Evolutionary conservation across 1,139 yeast species (phyloP), one percentile per base, ranked within the genome.

Genomic region (Yamadazyma kanchanaburiensis): DNA sequence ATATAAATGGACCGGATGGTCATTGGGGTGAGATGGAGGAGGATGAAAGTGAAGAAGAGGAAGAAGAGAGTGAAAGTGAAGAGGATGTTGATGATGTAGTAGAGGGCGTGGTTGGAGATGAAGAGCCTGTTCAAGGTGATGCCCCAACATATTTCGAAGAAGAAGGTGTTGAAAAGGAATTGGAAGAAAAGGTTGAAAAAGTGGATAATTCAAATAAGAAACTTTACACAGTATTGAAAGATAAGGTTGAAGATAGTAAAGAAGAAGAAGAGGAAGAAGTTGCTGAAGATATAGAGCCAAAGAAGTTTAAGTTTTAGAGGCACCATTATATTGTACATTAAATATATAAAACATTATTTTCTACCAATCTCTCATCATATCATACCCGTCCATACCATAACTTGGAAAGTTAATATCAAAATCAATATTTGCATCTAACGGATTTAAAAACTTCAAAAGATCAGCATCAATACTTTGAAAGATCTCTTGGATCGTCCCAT

Each of bases 1-100:
- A n/a, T n/a, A n/a, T n/a, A n/a, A n/a, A n/a, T n/a, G n/a, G n/a
- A n/a, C n/a, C n/a, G n/a, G 43, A 42, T 16, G 58, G 53, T 8
- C 58, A 49, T 30, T 74, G 72, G 70, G 80, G 79, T 4, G 51
- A 49, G 32, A 42, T 73, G 4, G 54, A 58, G 25, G 53, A 49
- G 12, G 70, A 55, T 16, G 73, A 62, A 20, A 52, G 56, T 0
- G 61, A 56, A 3, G 59, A 49, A 5, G 68, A 55, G 2, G 65
- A 53, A 12, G 58, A 57, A 2, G 64, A 54, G 2, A 53, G 45
- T 2, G 52, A 48, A 4, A 52, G 42, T 3, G 53, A 43, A 3
- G 50, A 39, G 3, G 55, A 42, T 2, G 47, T 34, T 2, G 55
- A 41, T 2, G 48, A 35, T 2, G 51, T 42, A 5, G 51, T 45